These are phyloP conservation scores for Saccharomycopsis javanensis DNA, from an alignment of 805 yeast species.

Conservation along the genomic window DNA sequence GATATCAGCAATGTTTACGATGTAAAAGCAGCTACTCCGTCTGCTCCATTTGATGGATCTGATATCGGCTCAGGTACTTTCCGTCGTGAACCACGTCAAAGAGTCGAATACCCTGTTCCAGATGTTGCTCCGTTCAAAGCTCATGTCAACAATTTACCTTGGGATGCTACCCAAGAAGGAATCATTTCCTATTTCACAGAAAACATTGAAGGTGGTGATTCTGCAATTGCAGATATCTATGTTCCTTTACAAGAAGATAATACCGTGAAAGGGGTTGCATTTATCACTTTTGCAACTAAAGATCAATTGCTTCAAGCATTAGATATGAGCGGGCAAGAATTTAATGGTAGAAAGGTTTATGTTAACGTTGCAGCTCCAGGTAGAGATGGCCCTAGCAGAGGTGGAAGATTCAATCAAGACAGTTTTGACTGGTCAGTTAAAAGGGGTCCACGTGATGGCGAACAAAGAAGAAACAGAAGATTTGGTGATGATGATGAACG, in stretches of 20 bases:
- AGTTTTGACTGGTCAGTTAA: conserved; percentile 42
- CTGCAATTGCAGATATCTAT: conserved; percentile 49
- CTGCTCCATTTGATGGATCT: conserved; percentile 24
- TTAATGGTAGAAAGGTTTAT: conserved; percentile 62
- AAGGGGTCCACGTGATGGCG: conserved; percentile 37
- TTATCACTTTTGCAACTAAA: conserved; percentile 69
- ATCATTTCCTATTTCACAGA: conserved; percentile 54
- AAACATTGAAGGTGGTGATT: conserved; percentile 20
- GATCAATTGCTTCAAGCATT: conserved; percentile 71
- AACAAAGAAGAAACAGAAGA: conserved; percentile 25
- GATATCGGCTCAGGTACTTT: conserved; percentile 23
- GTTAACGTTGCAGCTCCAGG: conserved; percentile 74
- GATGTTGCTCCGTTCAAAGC: conserved; percentile 88
- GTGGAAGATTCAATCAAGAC: conserved; percentile 24
- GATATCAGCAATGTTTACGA: conserved; percentile 58
- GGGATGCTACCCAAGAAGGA: conserved; percentile 62
- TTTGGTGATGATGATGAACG: conserved; percentile 35
- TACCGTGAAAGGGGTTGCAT: conserved; percentile 78
- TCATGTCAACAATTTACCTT: conserved; percentile 77
- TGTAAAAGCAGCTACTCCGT: conserved; percentile 25
- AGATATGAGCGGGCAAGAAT: conserved; percentile 55
- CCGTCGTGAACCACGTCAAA: conserved; percentile 34
- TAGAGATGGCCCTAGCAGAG: conserved; percentile 27
- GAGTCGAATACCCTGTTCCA: conserved; percentile 77
- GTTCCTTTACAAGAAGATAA: conserved; percentile 65